These are phyloP conservation scores for Blastobotrys chiropterorum DNA, from an alignment of 805 yeast species.

Conservation along the genomic window DNA sequence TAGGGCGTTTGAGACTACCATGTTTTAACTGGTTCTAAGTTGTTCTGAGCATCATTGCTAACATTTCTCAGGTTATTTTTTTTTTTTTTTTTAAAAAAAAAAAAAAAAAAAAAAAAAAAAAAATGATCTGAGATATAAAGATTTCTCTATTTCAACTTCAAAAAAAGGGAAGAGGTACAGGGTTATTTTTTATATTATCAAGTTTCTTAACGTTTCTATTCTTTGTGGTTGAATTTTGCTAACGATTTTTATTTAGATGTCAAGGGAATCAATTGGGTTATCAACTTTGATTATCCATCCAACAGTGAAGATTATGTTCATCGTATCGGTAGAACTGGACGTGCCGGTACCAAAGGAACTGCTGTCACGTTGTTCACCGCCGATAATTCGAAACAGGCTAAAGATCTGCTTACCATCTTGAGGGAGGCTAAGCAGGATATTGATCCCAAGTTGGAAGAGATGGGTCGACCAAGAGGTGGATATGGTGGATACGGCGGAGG, in stretches of 20 bases:
- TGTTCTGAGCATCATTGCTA: no score
- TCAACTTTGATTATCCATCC: conserved; percentile 96
- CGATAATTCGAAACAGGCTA: conserved; percentile 81
- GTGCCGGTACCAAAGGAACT: conserved; percentile 96
- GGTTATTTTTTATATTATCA: neutral
- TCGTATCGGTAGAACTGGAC: conserved; percentile 98
- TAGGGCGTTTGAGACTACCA: no score
- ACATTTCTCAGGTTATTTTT: neutral
- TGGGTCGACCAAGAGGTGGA: conserved; percentile 70
- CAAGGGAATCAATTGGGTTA: conserved; percentile 90
- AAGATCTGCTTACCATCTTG: conserved; percentile 81
- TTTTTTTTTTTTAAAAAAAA: neutral
- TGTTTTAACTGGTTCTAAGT: no score
- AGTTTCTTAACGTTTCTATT: neutral
- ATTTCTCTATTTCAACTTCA: neutral
- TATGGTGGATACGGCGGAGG: conserved; percentile 47
- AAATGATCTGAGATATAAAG: neutral
- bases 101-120: neutral
- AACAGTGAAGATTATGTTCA: conserved; percentile 98
- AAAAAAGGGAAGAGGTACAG: neutral
- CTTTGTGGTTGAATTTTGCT: conserved; percentile 4
- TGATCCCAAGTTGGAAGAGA: conserved; percentile 71
- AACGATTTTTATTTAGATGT: conserved; percentile 56
- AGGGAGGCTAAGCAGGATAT: conserved; percentile 92
- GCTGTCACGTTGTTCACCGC: conserved; percentile 92